Evolutionary conservation across 2,329 filamentous ascomycete genomes (phyloP).

Genomic region (Talaromyces marneffei): DNA sequence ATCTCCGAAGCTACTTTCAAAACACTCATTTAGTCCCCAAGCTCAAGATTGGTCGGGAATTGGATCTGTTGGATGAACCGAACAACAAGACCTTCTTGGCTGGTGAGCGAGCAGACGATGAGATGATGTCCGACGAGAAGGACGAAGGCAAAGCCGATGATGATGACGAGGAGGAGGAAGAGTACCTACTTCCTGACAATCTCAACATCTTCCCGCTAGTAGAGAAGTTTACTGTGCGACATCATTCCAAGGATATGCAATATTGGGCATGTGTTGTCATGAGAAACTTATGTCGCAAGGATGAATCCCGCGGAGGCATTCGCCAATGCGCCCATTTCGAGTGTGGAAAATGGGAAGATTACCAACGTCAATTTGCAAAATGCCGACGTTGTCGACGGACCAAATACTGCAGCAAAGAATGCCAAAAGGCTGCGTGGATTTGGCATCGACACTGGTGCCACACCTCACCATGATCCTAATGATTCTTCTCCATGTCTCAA

Average conservation of each 20-base stretch:
- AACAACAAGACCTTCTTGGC: conserved; percentile 37
- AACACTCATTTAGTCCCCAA: conserved; percentile 87
- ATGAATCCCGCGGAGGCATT: conserved; percentile 89
- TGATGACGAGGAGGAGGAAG: conserved; percentile 69
- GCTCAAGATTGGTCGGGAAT: conserved; percentile 81
- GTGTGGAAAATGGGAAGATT: conserved; percentile 98
- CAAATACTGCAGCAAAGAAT: conserved; percentile 99
- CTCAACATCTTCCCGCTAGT: conserved; percentile 98
- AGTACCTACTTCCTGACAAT: conserved; percentile 87
- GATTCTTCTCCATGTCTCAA: neutral
- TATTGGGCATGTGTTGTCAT: conserved; percentile 99
- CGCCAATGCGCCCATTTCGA: conserved; percentile 96
- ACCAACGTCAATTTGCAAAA: conserved; percentile 93
- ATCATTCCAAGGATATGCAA: conserved; percentile 95
- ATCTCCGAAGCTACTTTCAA: conserved; percentile 91
- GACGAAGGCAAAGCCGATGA: conserved; percentile 5
- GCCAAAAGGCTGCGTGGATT: conserved; percentile 97
- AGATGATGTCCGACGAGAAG: neutral
- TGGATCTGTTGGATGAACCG: conserved; percentile 71
- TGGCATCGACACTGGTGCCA: conserved; percentile 96
- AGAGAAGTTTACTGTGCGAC: conserved; percentile 94
- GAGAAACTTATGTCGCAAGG: conserved; percentile 96
- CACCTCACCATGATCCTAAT: conserved; percentile 25
- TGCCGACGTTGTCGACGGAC: conserved; percentile 92
- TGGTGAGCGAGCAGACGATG: conserved; percentile 21